Base-by-base conservation (phyloP, 1,284 basidiomycete genomes). In the Marasmius sp. region DNA sequence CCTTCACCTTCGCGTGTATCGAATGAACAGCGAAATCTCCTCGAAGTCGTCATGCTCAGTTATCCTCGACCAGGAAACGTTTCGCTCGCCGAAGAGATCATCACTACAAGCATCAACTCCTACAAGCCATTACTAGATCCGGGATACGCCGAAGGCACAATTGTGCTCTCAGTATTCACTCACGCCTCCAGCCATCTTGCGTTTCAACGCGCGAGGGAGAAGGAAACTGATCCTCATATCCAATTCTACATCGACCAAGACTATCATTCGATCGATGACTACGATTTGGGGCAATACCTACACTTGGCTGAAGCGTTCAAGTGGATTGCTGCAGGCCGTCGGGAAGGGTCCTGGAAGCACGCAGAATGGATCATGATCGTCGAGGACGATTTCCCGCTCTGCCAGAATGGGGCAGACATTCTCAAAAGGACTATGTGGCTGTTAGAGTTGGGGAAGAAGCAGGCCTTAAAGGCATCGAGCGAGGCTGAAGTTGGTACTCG, bases 351-450 rank as follows among this genome's bases (percentile, higher is more conserved):
- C 18, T 64, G 61, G 41, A 53, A 53, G 43, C 59, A 65, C 57
- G 70, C 75, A 16, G 76, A 79, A 61, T 79, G 78, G 77, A 64
- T 80, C 4, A 78, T 79, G 74, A 66, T 80, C 8, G 68, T 77
- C 18, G 79, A 80, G 53, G 78, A 81, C 61, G 77, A 80, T 63
- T 80, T 80, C 55, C 77, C 79, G 1, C 55, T 80, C 16, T 80
- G 78, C 37, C 72, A 73, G 34, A 67, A 66, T 64, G 75, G 74
- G 33, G 73, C 70, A 70, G 59, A 70, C 11, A 74, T 69, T 0
- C 56, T 80, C 8, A 66, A 67, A 3, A 68, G 64, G 18, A 74
- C 75, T 43, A 74, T 80, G 74, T 67, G 68, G 22, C 66, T 70
- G 34, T 65, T 79, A 34, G 69, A 75, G 56, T 59, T 49, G 4